Evolutionary conservation across 2,329 filamentous ascomycete species (phyloP), one percentile per base, ranked within the genome.

Genomic region (Calcarisporium arbuscula): DNA sequence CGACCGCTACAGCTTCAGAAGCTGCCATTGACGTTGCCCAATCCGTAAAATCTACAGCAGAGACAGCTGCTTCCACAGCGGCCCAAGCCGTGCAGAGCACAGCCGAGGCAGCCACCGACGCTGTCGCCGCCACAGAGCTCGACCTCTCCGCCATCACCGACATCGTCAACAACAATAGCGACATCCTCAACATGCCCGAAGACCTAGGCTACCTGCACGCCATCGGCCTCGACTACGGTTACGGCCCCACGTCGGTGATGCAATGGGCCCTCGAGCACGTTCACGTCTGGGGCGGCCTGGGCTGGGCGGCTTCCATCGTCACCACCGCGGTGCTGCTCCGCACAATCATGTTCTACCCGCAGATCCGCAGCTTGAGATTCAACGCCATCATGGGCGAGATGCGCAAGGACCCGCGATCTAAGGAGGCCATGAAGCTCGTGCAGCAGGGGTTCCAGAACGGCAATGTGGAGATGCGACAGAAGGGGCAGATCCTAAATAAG

Each of bases 161-260:
- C 36, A 46, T 60, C 28, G 58, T 60, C 41, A 54, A 61, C 32
- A 54, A 58, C 31, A 51, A 58, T 38, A n/a, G n/a, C n/a, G 62
- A 68, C 35, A 60, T 76, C 35, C 68, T 78, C 40, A 62, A 72
- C 42, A 74, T 87, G 43, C 77, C 83, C 22, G 83, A 90, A 51
- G 69, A 77, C 32, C 75, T 94, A 39, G 92, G 92, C 42, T 95
- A 89, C 52, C 67, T 98, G 39, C 77, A 85, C 47, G 72, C 77
- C 6, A 68, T 96, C 9, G 92, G 92, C 4, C 66, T 98, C 16
- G 85, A 96, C 50, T 96, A 82, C 51, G 88, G 90, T 53, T 89
- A 68, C 66, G 90, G 90, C 12, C 77, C 85, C 5, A 85, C 88
- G 0, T 64, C 80, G 5, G 46, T 77, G 12, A 78, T 92, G 58